These are phyloP conservation scores for Cytospora schulzeri DNA, from an alignment of 2,329 filamentous ascomycete species.

Conservation along the genomic window DNA sequence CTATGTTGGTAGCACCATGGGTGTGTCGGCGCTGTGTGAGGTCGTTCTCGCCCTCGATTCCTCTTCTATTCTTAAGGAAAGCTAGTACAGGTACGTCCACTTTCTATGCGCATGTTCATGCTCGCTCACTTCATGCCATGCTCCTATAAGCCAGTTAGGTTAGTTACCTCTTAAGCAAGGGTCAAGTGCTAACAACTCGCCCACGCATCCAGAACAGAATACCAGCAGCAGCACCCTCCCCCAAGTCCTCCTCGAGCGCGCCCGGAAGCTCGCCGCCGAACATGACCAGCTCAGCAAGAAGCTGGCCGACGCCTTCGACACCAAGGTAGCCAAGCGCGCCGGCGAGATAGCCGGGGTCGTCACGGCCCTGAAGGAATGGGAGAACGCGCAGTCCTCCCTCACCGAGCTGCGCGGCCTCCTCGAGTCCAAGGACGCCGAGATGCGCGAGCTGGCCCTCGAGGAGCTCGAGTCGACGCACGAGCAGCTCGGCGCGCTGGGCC, in stretches of 20 bases:
- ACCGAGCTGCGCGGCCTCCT: slow-evolving; percentile 56
- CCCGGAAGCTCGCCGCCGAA: slow-evolving; percentile 59
- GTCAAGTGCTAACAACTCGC: background rate
- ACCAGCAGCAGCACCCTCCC: slow-evolving; percentile 45
- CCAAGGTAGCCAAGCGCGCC: slow-evolving; percentile 58
- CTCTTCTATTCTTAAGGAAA: slow-evolving; percentile 41
- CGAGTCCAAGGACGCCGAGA: slow-evolving; percentile 62
- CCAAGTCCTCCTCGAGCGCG: slow-evolving; percentile 60
- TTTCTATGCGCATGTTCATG: no score
- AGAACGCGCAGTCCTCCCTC: slow-evolving; percentile 55
- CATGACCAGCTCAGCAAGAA: slow-evolving; percentile 55
- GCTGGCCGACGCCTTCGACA: slow-evolving; percentile 58
- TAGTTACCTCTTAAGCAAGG: no score
- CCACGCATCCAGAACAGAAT: background rate
- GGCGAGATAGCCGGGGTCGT: slow-evolving; percentile 64
- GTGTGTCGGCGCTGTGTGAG: slow-evolving; percentile 54
- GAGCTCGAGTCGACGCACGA: slow-evolving; percentile 71
- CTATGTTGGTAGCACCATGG: slow-evolving; percentile 50
- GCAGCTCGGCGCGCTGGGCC: slow-evolving; percentile 64
- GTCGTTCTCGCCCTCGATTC: slow-evolving; percentile 37
- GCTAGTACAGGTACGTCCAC: slow-evolving; percentile 47
- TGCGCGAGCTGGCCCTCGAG: slow-evolving; percentile 76
- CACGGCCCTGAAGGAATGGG: slow-evolving; percentile 60
- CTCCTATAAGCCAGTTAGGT: no score
- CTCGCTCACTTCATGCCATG: background rate